Evolutionary conservation across 306 rosid species (phyloP), one percentile per base, ranked within the genome.

Genomic region (Quercus cerris): DNA sequence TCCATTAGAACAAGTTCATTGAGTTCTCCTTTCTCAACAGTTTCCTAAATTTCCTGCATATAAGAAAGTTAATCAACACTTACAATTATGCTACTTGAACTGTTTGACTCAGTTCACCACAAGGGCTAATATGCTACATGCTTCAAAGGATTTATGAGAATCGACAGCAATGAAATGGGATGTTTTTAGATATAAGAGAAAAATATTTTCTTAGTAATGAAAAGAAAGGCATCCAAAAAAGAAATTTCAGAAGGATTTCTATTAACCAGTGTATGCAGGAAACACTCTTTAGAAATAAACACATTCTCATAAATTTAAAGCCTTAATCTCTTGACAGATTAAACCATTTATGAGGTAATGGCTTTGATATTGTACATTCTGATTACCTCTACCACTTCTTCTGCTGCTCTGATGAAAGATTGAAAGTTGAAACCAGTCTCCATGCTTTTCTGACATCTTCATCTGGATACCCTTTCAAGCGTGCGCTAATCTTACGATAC

Each of bases 21-120:
- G 73, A 95, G 91, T 78, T 91, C 97, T 74, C 96, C 99, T 83
- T 77, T 91, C 91, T 93, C 98, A 12, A 94, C 98, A 78, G 97
- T 96, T 84, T 90, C 97, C 84, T 90, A 97, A 77, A 93, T 93
- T 89, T 89, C 91, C 99, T 94, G 85, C 85, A 81, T 49, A 64
- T n/a, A 52, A 72, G 56, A 78, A 6, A 72, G 55, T 30, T 74
- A 66, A 54, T 69, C 73, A 41, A 38, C 63, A 70, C 64, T 31
- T 15, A 7, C 56, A 33, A 71, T 58, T 69, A 74, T 56, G 52
- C 33, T 58, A 55, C 35, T 64, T 23, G 11, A 27, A 0, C 71
- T 23, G 51, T 3, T n/a, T 23, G 52, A 13, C 27, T 52, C 3
- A 41, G 46, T 41, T 41, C 46, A 41, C 46, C 46, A 41, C 11